Conservation (phyloP, 805 yeast genomes). For the Lachancea cidri region DNA sequence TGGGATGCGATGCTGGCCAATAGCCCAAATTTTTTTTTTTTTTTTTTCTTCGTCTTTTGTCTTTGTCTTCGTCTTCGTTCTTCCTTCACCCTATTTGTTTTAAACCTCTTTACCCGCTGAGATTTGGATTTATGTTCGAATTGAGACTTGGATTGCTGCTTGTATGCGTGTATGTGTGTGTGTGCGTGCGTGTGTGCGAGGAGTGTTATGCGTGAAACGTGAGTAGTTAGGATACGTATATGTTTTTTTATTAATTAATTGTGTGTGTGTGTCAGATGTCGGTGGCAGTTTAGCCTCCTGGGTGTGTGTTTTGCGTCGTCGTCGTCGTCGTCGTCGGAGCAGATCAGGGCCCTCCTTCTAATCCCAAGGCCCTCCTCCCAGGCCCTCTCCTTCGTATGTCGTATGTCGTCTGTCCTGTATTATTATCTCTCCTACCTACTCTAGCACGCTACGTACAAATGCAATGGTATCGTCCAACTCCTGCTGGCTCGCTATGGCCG, state of each 20-base stretch:
- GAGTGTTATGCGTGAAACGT: slow-evolving; percentile 1
- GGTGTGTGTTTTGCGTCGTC: not conserved
- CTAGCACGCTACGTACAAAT: slow-evolving; percentile 32
- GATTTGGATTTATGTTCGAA: not conserved
- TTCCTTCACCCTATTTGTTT: slow-evolving; percentile 4
- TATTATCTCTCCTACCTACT: not conserved
- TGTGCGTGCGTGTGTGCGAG: slow-evolving; percentile 7
- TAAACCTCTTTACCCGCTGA: slow-evolving; percentile 1
- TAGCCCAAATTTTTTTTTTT: not conserved
- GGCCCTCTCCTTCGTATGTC: not conserved
- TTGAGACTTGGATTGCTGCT: slow-evolving; percentile 1
- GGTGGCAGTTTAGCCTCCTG: not conserved
- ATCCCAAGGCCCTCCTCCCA: not conserved
- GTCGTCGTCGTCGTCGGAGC: not conserved
- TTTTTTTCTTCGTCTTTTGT: not conserved
- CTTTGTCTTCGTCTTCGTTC: not conserved
- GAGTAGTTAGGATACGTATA: not conserved
- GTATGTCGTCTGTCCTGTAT: not conserved
- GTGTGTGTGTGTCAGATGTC: slow-evolving; percentile 3
- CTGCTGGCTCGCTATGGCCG: slow-evolving; percentile 25
- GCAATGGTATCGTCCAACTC: slow-evolving; percentile 33
- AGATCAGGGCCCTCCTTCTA: no score
- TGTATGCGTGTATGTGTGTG: slow-evolving; percentile 9
- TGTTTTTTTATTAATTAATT: not conserved
- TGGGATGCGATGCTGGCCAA: no score